Conservation (phyloP, 805 yeast genomes). For the Pichia ethanolica region DNA sequence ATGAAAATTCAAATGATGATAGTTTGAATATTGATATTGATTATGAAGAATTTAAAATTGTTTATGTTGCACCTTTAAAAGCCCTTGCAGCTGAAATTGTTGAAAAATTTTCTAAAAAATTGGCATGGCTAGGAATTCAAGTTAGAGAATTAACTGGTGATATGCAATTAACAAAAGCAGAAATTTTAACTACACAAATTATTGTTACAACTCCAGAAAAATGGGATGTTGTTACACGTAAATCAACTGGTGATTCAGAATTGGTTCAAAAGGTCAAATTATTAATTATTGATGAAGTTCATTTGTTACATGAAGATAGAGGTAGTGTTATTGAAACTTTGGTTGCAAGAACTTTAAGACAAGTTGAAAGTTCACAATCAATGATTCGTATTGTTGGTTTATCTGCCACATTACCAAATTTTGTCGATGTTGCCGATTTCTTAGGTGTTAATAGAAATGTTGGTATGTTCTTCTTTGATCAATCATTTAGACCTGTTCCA, state of each 20-base stretch:
- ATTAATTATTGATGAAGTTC: slow-evolving; percentile 92
- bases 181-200: slow-evolving; percentile 73
- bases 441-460: slow-evolving; percentile 81
- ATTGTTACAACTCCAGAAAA: slow-evolving; percentile 94
- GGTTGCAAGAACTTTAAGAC: slow-evolving; percentile 89
- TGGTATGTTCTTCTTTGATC: slow-evolving; percentile 94
- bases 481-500: slow-evolving; percentile 89
- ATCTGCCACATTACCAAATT: slow-evolving; percentile 91
- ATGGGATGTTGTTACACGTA: slow-evolving; percentile 97
- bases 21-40: slow-evolving; percentile 55
- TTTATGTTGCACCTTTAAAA: slow-evolving; percentile 89
- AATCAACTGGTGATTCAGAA: slow-evolving; percentile 83
- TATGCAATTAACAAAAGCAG: slow-evolving; percentile 82
- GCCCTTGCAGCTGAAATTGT: slow-evolving; percentile 97
- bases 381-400: slow-evolving; percentile 92
- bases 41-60: slow-evolving; percentile 79
- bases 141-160: slow-evolving; percentile 92
- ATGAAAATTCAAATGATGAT: slow-evolving; percentile 33
- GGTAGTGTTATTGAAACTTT: slow-evolving; percentile 95
- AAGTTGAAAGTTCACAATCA: slow-evolving; percentile 89
- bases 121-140: slow-evolving; percentile 77
- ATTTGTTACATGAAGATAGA: slow-evolving; percentile 92
- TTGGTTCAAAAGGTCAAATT: slow-evolving; percentile 76
- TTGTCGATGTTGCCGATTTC: slow-evolving; percentile 89
- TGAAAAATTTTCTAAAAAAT: slow-evolving; percentile 70